Base-by-base conservation (phyloP, 2,329 filamentous ascomycete genomes). In the Leptosphaerulina australis region DNA sequence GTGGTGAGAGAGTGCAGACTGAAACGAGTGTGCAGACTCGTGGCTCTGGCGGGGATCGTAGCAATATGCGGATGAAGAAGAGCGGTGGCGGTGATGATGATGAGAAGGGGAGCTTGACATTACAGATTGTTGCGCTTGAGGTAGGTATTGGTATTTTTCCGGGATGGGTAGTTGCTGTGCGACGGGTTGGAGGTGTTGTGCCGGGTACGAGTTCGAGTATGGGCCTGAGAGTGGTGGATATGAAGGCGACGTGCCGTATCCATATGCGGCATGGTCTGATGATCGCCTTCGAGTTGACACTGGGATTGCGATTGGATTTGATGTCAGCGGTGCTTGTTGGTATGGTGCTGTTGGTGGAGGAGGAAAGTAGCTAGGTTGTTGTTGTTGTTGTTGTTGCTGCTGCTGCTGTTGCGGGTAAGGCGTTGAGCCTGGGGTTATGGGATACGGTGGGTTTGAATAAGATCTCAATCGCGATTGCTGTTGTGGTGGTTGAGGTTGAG, bases 361-460 rank as follows among this genome's bases (percentile, higher is more conserved):
- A 44, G 39, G 44, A 12, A 51, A 53, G 29, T 58, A 54, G 25
- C 43, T 49, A 28, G 29, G 30, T 26, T 54, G 44, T 29, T 44
- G 33, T 18, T 35, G 44, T 28, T 26, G 43, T 18, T n/a, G n/a
- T n/a, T n/a, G n/a, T 12, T 49, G 31, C 31, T 44, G 44, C 17
- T 47, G 53, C 14, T 49, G 31, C 31, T 44, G 44, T 15, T 47
- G 53, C 28, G 47, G 56, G 18, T 51, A 51, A 26, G 47, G 17
- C 17, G 35, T 35, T 7, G 49, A 14, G 5, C 11, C 50, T 17
- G 58, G 52, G 4, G 49, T 60, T 14, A 45, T 48, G 24, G 59
- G 59, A 30, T 62, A 62, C 5, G 59, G 57, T 26, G 57, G 54
- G 18, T 51, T 51, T 8, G 48, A 51, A 31, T 51, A 33, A n/a